Base-by-base conservation (phyloP, 805 yeast species). In the Candida koratica region DNA sequence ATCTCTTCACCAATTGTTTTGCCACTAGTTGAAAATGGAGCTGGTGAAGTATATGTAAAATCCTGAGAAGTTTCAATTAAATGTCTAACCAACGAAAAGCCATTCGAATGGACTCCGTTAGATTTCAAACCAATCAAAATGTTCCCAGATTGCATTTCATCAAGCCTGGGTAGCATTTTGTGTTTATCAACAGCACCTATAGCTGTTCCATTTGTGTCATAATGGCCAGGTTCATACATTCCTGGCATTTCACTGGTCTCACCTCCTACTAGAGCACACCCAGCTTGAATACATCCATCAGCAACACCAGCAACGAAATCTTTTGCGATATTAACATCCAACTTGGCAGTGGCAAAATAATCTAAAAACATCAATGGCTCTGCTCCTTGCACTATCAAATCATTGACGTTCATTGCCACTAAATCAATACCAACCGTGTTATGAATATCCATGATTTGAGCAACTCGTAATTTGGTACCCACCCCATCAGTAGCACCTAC, bases 161-260 rank as follows among this genome's bases (percentile, higher is more conserved):
- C 67, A 16, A 70, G 56, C 46, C 73, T 74, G 33, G 99, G 99
- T 47, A 93, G 69, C 32, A 93, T 76, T 42, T 75, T 72, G 38
- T 67, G 62, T 53, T 83, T 86, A 47, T 75, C 67, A 4, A 93
- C 97, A 10, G 98, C 98, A 53, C 99, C 99, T 28, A 93, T 89
- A 36, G 97, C 94, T 24, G 98, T 94, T 62, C 99, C 99, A 55
- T 90, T 93, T 42, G 96, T 89, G 62, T 93, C 99, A 57, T 93
- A 93, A 64, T 93, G 97, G 22, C 94, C 95, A 38, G 80, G 87
- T 41, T 81, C 84, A 55, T 93, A 93, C 84, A 93, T 86, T 47
- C 98, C 98, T 17, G 99, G 99, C 99, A 93, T 93, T 71, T 93
- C 99, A 37, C 95, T 84, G 25, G 99, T 93, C 65, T 93, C 99